Evolutionary conservation across 306 rosid genomes (phyloP), one percentile per base, ranked within the genome.

Genomic region (Corylus heterophylla): DNA sequence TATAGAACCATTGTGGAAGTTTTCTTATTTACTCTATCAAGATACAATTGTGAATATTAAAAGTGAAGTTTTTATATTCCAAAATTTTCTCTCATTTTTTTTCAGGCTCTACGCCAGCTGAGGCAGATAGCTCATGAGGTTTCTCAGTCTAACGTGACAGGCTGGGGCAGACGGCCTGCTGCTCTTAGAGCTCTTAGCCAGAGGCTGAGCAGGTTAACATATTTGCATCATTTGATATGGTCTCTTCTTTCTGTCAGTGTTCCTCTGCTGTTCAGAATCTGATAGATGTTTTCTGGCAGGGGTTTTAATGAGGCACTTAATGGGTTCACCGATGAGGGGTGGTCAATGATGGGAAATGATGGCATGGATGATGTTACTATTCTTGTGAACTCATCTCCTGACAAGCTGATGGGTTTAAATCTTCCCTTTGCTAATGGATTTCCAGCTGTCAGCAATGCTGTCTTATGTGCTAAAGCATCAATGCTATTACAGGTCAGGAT

Each of bases 231-330:
- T 51, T 72, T 74, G 27, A 1, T 63, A 37, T 42, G 64, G 50
- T 73, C 73, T 76, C 42, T 78, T 63, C 71, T 7, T 49, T 29
- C 47, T 45, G 44, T 31, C 31, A 22, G 71, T 17, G 35, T 49
- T 59, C 69, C 12, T 35, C 76, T 8, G 12, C 11, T 48, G 74
- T 76, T 71, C 78, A 35, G 54, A 81, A 69, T 84, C 79, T 86
- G 39, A 86, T 62, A 14, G 79, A 59, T 76, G 31, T 81, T 86
- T 79, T 54, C 8, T 75, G 51, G 70, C 88, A 94, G 98, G 89
- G 98, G 98, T 83, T 94, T 94, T 76, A 94, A 94, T 18, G 98
- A 94, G 85, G 97, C 98, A 73, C 95, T 94, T 47, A 94, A 94
- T 83, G 98, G 98, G 49, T 92, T 94, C 87, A 89, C 89, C 52